Evolutionary conservation across 768 basidiomycete species (phyloP).

Genomic region (Leccinum incarnatum): DNA sequence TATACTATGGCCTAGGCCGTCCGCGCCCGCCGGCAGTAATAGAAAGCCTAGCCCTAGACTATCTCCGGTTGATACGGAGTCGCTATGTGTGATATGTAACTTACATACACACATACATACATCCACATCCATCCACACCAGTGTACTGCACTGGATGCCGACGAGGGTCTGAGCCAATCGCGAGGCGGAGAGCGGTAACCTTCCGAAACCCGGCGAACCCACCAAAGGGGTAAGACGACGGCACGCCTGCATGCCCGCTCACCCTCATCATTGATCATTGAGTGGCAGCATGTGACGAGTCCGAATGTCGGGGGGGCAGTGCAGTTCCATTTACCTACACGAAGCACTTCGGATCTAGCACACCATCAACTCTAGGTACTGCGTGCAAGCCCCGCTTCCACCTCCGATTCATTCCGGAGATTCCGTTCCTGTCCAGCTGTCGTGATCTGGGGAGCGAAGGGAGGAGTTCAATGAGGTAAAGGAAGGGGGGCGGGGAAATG

Average conservation of each 20-base stretch:
- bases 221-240: too few species aligned
- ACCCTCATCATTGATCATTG: too few species aligned
- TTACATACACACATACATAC: too few species aligned
- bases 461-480: background rate
- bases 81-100: too few species aligned
- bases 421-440: background rate
- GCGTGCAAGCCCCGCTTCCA: background rate
- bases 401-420: background rate
- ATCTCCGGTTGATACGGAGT: background rate
- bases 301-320: background rate
- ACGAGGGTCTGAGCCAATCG: too few species aligned
- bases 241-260: too few species aligned
- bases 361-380: background rate
- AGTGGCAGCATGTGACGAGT: background rate
- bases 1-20: background rate
- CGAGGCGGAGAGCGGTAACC: too few species aligned
- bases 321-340: background rate
- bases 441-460: background rate
- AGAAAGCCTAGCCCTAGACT: background rate
- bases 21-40: background rate
- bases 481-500: background rate
- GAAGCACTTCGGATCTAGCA: background rate
- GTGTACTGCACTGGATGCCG: too few species aligned
- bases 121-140: too few species aligned
- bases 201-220: too few species aligned